Percentiles rank a stretch among this genome's conserved stretches.
Conservation (phyloP, 148 eudicot genomes). For the Fagopyrum homotropicum region DNA sequence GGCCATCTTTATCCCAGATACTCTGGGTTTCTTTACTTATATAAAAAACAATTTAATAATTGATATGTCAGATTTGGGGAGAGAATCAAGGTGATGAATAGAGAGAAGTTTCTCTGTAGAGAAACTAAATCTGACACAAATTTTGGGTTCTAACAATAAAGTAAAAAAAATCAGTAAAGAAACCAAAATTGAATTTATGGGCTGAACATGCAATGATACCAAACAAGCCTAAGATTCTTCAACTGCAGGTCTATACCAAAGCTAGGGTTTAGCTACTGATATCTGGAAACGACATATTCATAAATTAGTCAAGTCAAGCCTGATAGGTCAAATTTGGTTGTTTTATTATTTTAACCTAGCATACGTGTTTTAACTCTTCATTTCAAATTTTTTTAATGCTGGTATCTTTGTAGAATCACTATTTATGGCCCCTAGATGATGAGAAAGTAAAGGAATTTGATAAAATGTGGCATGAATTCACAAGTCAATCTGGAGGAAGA, state of each 20-base stretch:
- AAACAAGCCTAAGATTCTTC: background rate
- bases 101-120: too few relatives aligned
- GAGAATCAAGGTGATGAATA: too few relatives aligned
- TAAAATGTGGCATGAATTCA: slow-evolving; percentile 48
- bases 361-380: slow-evolving; percentile 5
- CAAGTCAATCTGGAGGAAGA: slow-evolving; percentile 38
- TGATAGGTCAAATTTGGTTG: background rate
- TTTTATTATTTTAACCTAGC: background rate
- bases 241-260: background rate
- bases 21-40: too few relatives aligned
- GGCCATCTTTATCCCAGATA: too few relatives aligned
- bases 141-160: too few relatives aligned
- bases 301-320: background rate
- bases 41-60: too few relatives aligned
- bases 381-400: background rate
- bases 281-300: background rate
- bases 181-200: too few relatives aligned
- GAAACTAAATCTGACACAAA: too few relatives aligned
- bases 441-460: slow-evolving; percentile 43
- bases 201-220: background rate
- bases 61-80: too few relatives aligned
- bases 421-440: slow-evolving; percentile 69
- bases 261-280: background rate
- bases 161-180: too few relatives aligned
- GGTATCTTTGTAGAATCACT: slow-evolving; percentile 48